These are phyloP conservation scores for Hondaea fermentalgiana DNA, from an alignment of 108 stramenopile species.

Conservation along the genomic window DNA sequence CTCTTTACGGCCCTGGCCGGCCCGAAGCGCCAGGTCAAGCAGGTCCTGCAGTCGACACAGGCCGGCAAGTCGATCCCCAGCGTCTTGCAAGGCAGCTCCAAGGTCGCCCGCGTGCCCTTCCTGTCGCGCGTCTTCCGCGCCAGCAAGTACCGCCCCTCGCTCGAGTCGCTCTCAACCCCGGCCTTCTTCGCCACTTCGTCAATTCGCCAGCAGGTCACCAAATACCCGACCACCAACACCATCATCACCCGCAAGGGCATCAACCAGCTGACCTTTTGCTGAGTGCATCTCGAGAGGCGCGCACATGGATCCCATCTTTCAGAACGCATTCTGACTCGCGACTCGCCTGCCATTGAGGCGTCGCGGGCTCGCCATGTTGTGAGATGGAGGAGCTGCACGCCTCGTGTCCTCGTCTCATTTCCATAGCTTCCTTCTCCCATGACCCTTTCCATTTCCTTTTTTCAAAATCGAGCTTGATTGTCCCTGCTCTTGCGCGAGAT, in stretches of 20 bases:
- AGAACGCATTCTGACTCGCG: too few species aligned
- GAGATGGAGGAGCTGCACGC: too few species aligned
- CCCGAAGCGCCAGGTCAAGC: conserved; percentile 11
- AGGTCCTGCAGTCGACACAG: not conserved
- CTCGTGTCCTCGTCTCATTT: too few species aligned
- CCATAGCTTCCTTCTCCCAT: too few species aligned
- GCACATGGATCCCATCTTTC: too few species aligned
- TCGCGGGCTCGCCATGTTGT: too few species aligned
- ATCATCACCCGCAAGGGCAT: not conserved
- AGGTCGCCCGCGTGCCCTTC: not conserved
- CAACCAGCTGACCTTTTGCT: not conserved
- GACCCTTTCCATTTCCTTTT: too few species aligned
- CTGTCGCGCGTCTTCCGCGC: not conserved
- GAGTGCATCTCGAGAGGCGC: not conserved
- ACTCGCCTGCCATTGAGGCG: too few species aligned
- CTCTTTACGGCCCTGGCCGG: not conserved
- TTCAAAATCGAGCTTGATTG: too few species aligned
- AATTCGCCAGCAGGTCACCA: not conserved
- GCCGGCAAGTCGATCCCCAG: not conserved
- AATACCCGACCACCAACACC: not conserved
- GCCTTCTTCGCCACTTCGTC: not conserved
- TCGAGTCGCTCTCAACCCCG: conserved; percentile 13
- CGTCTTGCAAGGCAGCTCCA: not conserved
- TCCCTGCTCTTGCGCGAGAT: too few species aligned
- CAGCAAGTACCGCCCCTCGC: not conserved